Percentiles rank a stretch among this genome's conserved stretches.
Conservation (phyloP, 805 yeast genomes). For the Wickerhamiella australiensis region DNA sequence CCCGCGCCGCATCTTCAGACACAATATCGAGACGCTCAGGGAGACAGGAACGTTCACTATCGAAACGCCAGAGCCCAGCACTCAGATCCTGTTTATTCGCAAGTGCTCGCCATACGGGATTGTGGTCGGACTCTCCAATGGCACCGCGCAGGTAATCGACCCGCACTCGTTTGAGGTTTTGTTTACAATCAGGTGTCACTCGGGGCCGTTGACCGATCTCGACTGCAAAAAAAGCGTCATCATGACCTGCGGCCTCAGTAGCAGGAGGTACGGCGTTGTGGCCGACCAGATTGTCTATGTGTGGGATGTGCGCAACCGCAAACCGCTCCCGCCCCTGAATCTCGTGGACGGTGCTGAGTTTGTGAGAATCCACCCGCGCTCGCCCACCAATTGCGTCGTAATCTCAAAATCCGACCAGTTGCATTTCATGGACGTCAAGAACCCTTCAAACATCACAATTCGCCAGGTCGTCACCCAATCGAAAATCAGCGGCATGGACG, state of each 20-base stretch:
- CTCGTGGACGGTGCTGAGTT: conserved; percentile 83
- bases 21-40: conserved; percentile 28
- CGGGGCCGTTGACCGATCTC: conserved; percentile 31
- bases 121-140: conserved; percentile 28
- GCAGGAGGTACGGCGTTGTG: conserved; percentile 46
- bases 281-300: conserved; percentile 75
- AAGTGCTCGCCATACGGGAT: conserved; percentile 24
- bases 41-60: conserved; percentile 27
- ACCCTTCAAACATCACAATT: conserved; percentile 54
- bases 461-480: conserved; percentile 52
- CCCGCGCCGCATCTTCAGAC: conserved; percentile 25
- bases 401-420: conserved; percentile 71
- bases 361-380: conserved; percentile 73
- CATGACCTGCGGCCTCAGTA: conserved; percentile 65
- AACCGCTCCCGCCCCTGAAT: conserved; percentile 64
- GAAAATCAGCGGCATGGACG: conserved; percentile 39
- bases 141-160: conserved; percentile 29
- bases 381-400: conserved; percentile 63
- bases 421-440: conserved; percentile 71
- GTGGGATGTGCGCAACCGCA: conserved; percentile 63
- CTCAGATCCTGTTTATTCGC: conserved; percentile 24
- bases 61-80: conserved; percentile 16
- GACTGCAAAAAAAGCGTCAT: conserved; percentile 29
- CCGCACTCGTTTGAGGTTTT: conserved; percentile 27
- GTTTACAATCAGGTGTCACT: conserved; percentile 27